Conservation (phyloP, 1,139 yeast species). For the Lodderomyces theae region DNA sequence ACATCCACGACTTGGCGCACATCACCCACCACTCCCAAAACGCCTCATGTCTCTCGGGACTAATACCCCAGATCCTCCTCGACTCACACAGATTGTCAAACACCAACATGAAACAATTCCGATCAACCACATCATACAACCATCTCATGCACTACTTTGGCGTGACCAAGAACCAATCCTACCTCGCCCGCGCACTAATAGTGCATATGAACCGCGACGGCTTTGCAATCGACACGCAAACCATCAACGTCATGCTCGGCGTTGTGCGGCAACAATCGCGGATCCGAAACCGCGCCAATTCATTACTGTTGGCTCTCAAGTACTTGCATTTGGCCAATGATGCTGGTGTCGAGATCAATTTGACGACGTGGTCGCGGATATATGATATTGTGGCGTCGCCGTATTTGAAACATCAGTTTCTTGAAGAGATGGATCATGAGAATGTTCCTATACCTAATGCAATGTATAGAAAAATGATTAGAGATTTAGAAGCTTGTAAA, state of each 20-base stretch:
- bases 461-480: not conserved
- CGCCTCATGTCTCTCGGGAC: slow-evolving; percentile 38
- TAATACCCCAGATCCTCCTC: slow-evolving; percentile 38
- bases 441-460: slow-evolving; percentile 31
- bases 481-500: not conserved
- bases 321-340: slow-evolving; percentile 29
- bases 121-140: slow-evolving; percentile 41
- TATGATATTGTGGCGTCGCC: slow-evolving; percentile 40
- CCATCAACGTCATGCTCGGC: slow-evolving; percentile 38
- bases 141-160: slow-evolving; percentile 44
- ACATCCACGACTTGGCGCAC: slow-evolving; percentile 39
- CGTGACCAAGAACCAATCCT: slow-evolving; percentile 38
- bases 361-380: slow-evolving; percentile 37
- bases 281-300: slow-evolving; percentile 33
- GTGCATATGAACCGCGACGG: slow-evolving; percentile 46
- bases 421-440: slow-evolving; percentile 30
- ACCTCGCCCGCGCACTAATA: slow-evolving; percentile 41
- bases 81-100: slow-evolving; percentile 40
- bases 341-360: slow-evolving; percentile 30
- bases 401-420: slow-evolving; percentile 36
- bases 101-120: slow-evolving; percentile 24
- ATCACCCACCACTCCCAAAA: slow-evolving; percentile 31
- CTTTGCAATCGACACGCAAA: slow-evolving; percentile 38
- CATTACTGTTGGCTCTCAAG: slow-evolving; percentile 30
- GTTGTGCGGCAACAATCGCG: slow-evolving; percentile 32